Conservation (phyloP, 495 filamentous ascomycete species). For the Hypoxylon fragiforme region DNA sequence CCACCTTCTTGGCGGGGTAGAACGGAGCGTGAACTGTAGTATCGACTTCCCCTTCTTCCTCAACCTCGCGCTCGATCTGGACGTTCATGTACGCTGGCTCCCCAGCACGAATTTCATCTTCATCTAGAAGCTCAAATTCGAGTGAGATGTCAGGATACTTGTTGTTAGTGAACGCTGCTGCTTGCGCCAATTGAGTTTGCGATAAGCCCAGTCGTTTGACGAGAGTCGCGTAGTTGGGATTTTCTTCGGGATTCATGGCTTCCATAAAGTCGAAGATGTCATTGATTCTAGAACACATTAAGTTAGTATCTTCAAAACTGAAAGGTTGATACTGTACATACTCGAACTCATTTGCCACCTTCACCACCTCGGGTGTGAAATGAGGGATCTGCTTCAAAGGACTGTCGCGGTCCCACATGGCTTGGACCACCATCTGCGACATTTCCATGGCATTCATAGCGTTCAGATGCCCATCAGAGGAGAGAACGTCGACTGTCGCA, state of each 20-base stretch:
- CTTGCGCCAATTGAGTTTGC: conserved; percentile 80
- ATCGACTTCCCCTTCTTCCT: conserved; percentile 71
- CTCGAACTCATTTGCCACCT: conserved; percentile 78
- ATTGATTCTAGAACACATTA: conserved; percentile 60
- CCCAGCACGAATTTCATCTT: conserved; percentile 75
- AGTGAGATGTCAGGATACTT: conserved; percentile 95
- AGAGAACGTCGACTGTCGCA: conserved; percentile 92
- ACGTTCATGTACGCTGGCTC: conserved; percentile 83
- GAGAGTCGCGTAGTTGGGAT: conserved; percentile 72
- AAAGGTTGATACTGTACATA: conserved; percentile 50
- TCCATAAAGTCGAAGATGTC: conserved; percentile 99
- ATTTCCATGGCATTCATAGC: conserved; percentile 99
- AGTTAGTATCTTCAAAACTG: conserved; percentile 42
- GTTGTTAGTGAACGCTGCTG: conserved; percentile 93
- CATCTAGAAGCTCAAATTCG: conserved; percentile 82
- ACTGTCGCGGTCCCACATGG: conserved; percentile 98
- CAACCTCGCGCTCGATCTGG: conserved; percentile 82
- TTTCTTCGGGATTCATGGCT: conserved; percentile 92
- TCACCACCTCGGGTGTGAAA: conserved; percentile 81
- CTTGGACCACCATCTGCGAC: conserved; percentile 98
- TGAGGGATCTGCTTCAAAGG: conserved; percentile 97
- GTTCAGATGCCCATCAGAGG: conserved; percentile 93
- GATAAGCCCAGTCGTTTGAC: conserved; percentile 77
- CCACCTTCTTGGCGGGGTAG: conserved; percentile 89
- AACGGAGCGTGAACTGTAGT: conserved; percentile 92